Evolutionary conservation across 345 rosid genomes (phyloP).

Genomic region (Arabis hirsuta): DNA sequence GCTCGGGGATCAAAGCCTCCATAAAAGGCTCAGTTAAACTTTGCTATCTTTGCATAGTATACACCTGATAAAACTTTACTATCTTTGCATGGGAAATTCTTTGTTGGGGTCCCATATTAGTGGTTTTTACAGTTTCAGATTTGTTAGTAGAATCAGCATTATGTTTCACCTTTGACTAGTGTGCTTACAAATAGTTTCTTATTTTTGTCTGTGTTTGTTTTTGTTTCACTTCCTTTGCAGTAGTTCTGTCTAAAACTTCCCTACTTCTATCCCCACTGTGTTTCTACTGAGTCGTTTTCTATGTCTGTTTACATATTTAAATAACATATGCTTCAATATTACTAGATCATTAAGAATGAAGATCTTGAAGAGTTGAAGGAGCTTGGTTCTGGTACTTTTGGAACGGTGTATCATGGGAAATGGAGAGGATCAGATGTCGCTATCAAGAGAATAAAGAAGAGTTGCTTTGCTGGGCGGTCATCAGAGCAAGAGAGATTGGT

Average conservation of each 20-base stretch:
- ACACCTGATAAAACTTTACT: constrained; percentile 22
- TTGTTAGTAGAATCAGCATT: constrained; percentile 15
- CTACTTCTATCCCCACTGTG: constrained; percentile 4
- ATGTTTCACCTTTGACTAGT: constrained; percentile 2
- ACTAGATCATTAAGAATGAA: constrained; percentile 69
- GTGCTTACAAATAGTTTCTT: too few relatives aligned
- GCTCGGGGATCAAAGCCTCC: too few relatives aligned
- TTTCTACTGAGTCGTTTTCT: constrained; percentile 5
- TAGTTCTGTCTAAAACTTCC: not conserved
- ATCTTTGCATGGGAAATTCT: constrained; percentile 4
- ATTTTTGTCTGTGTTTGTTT: too few relatives aligned
- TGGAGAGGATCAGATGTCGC: constrained; percentile 93
- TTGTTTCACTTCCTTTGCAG: constrained; percentile 12
- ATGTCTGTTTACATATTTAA: not conserved
- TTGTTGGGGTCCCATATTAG: constrained; percentile 3
- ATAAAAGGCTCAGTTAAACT: too few relatives aligned
- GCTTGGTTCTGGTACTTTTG: constrained; percentile 86
- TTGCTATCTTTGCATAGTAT: too few relatives aligned
- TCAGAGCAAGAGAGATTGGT: constrained; percentile 86
- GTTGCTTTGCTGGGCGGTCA: constrained; percentile 73
- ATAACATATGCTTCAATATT: not conserved
- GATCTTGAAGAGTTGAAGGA: constrained; percentile 87
- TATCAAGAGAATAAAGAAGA: constrained; percentile 76
- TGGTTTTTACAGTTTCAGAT: constrained; percentile 14
- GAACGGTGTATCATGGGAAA: constrained; percentile 82